Base-by-base conservation (phyloP, 768 basidiomycete species). In the Lactifluus hygrophoroides region DNA sequence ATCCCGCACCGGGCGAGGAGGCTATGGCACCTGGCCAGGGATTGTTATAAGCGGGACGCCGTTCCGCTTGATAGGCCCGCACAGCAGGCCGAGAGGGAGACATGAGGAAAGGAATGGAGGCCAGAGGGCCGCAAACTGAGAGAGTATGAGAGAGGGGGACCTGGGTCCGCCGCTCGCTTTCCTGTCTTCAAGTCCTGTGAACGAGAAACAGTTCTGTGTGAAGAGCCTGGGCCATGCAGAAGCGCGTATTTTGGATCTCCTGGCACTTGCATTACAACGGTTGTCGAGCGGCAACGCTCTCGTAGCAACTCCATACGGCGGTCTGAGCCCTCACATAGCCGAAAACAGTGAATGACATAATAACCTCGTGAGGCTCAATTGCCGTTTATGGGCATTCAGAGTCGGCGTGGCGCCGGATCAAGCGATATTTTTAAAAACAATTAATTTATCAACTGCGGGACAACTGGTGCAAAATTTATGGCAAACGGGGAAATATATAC, bases 21-120 rank as follows among this genome's bases (percentile, higher is more conserved):
- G 5, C 7, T 3, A 21, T 21, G 3, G 27, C 3, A 10, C 5
- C 17, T 11, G 5, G 14, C 51, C 10, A 19, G 7, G 16, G n/a
- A n/a, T n/a, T n/a, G n/a, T n/a, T n/a, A 19, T 5, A 25, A 10
- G 23, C 30, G 32, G 25, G 49, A 50, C 28, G 47, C 16, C n/a
- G 51, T 9, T 43, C 49, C 48, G 19, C 23, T 38, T 49, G 48
- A 16, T 21, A 37, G 23, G 45, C 59, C 55, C 47, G 60, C 62
- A n/a, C 60, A 57, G 62, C 60, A 57, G 62, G 60, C 23, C 19
- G 42, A 45, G 34, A 19, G 25, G 44, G 46, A 43, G 34, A 44
- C 60, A 58, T 58, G 28, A 30, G 4, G 56, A 43, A 43, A 52
- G 23, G 50, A 27, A 3, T 21, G 51, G 32, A n/a, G 21, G 52